Conservation (phyloP, 139 green algal genomes). For the Coccomyxa sp. region DNA sequence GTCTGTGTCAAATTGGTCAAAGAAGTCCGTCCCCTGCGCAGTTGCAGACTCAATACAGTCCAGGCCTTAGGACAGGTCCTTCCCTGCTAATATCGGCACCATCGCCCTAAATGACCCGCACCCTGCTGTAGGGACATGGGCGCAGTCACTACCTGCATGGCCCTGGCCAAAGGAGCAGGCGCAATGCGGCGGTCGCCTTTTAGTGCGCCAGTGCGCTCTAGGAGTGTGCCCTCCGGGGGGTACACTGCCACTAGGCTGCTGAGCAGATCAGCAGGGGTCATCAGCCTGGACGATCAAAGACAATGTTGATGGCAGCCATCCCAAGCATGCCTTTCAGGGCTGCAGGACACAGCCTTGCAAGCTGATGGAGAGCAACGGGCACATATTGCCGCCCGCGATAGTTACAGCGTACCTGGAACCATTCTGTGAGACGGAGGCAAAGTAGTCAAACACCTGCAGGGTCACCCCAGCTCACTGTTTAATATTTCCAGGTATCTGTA, state of each 20-base stretch:
- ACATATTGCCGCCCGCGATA: too few species aligned
- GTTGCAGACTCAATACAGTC: slow-evolving; percentile 6
- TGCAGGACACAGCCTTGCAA: too few species aligned
- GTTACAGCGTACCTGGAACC: background rate
- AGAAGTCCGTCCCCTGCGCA: slow-evolving; percentile 31
- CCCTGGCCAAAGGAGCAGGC: background rate
- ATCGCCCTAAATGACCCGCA: too few species aligned
- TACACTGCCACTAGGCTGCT: slow-evolving; percentile 67
- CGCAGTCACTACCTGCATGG: background rate
- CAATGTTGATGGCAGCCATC: background rate
- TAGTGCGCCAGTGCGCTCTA: slow-evolving; percentile 57
- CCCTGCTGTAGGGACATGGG: too few species aligned
- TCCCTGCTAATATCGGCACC: too few species aligned
- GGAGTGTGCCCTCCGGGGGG: slow-evolving; percentile 44
- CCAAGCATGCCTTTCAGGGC: background rate
- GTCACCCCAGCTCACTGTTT: too few species aligned
- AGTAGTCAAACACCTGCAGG: slow-evolving; percentile 88
- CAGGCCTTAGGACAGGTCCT: too few species aligned
- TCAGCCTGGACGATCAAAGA: slow-evolving; percentile 14
- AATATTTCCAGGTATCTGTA: too few species aligned
- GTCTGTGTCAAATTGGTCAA: slow-evolving; percentile 66
- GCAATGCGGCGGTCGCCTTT: slow-evolving; percentile 34
- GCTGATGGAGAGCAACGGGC: too few species aligned
- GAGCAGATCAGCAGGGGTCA: slow-evolving; percentile 55
- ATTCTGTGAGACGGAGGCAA: slow-evolving; percentile 29